These are phyloP conservation scores for Capsicum baccatum DNA, from an alignment of 257 asterid genomes.

Conservation along the genomic window DNA sequence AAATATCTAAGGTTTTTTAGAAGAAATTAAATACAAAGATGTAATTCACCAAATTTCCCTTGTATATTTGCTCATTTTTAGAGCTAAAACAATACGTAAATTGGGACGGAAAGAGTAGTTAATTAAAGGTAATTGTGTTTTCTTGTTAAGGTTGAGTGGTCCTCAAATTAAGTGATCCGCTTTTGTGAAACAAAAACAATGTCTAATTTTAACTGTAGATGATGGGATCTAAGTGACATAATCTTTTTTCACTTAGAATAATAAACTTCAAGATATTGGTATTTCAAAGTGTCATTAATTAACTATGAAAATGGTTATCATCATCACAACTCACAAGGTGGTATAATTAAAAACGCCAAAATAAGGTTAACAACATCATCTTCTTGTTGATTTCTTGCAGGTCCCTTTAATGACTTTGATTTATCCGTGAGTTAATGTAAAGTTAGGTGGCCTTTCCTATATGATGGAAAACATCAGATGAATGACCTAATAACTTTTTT, in stretches of 20 bases:
- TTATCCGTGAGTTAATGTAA: neutral
- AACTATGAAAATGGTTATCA: neutral
- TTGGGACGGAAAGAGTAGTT: neutral
- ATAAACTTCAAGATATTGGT: neutral
- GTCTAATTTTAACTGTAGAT: neutral
- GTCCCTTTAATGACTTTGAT: slow-evolving; percentile 4
- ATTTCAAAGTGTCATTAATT: slow-evolving; percentile 5
- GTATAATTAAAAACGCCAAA: neutral
- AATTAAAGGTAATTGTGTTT: neutral
- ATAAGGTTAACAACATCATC: neutral
- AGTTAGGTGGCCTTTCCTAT: slow-evolving; percentile 15
- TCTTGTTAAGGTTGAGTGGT: neutral
- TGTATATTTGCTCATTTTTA: neutral
- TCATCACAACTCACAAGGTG: neutral
- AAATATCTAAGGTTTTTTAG: too few relatives aligned
- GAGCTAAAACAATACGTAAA: too few relatives aligned
- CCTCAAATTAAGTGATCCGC: neutral
- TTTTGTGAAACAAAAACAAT: slow-evolving; percentile 5
- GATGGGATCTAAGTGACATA: slow-evolving; percentile 42
- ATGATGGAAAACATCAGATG: neutral
- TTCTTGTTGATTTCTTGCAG: slow-evolving; percentile 4
- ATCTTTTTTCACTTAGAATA: neutral
- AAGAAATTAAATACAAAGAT: too few relatives aligned
- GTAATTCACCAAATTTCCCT: too few relatives aligned
- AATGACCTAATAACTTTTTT: neutral